Percentiles rank a stretch among this genome's conserved stretches.
Evolutionary conservation across 306 rosid genomes (phyloP).

Genomic region (Mucuna pruriens): DNA sequence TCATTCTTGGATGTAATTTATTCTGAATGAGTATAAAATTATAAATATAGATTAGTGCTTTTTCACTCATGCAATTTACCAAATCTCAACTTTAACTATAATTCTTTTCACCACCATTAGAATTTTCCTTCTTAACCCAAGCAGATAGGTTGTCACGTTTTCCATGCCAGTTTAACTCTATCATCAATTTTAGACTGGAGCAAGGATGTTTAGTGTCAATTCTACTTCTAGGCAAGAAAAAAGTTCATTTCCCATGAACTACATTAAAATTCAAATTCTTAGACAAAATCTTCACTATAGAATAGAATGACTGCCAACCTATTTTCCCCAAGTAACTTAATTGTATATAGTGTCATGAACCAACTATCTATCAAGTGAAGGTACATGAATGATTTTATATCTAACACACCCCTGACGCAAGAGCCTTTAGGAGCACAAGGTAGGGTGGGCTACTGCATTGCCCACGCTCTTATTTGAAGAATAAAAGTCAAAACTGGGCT

Average conservation of each 20-base stretch:
- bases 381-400: neutral
- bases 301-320: neutral
- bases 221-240: neutral
- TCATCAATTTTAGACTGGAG: neutral
- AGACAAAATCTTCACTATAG: neutral
- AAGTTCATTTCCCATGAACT: neutral
- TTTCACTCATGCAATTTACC: neutral
- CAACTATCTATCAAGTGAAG: slow-evolving; percentile 2
- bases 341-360: slow-evolving; percentile 15
- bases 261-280: slow-evolving; percentile 1
- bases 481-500: neutral
- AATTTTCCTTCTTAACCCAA: slow-evolving; percentile 9
- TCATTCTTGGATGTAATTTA: neutral
- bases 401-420: neutral
- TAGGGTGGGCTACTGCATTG: neutral
- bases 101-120: neutral
- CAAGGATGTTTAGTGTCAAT: neutral
- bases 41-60: neutral
- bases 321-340: neutral
- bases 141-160: slow-evolving; percentile 13
- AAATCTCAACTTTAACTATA: neutral
- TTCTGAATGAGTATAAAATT: neutral
- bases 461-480: neutral
- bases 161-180: neutral
- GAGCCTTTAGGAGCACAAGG: neutral